These are phyloP conservation scores for Apophysomyces trapeziformis DNA, from an alignment of 371 early-diverging fungal genomes.

Conservation along the genomic window DNA sequence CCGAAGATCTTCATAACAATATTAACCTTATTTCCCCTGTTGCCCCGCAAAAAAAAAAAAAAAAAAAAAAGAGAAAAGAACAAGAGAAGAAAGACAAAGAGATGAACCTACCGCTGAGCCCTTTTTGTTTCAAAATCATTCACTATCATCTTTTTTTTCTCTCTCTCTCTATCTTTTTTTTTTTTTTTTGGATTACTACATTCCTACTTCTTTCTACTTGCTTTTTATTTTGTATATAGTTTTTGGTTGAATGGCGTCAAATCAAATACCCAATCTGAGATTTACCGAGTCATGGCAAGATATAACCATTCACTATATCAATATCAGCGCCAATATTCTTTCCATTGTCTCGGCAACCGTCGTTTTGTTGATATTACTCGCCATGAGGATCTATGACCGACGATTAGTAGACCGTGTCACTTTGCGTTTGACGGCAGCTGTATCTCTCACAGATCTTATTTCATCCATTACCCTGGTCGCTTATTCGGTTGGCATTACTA, in stretches of 20 bases:
- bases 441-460: conserved; percentile 26
- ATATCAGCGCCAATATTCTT: conserved; percentile 19
- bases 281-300: conserved; percentile 17
- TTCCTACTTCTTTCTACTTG: neutral
- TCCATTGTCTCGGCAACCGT: conserved; percentile 23
- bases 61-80: no score
- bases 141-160: neutral
- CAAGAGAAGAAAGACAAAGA: no score
- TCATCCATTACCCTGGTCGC: conserved; percentile 16
- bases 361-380: conserved; percentile 22
- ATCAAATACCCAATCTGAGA: conserved; percentile 17
- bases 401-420: conserved; percentile 31
- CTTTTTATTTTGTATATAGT: neutral
- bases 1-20: conserved; percentile 1
- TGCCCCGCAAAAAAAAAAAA: no score
- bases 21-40: neutral
- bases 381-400: conserved; percentile 26
- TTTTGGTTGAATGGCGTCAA: conserved; percentile 6
- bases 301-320: conserved; percentile 14
- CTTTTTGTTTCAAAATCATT: conserved; percentile 3
- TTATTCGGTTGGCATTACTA: conserved; percentile 12
- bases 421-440: conserved; percentile 27
- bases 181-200: conserved; percentile 2
- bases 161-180: neutral
- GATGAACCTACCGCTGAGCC: neutral